Evolutionary conservation across 176 grass and related monocot species (phyloP).

Genomic region (Triticum turgidum): DNA sequence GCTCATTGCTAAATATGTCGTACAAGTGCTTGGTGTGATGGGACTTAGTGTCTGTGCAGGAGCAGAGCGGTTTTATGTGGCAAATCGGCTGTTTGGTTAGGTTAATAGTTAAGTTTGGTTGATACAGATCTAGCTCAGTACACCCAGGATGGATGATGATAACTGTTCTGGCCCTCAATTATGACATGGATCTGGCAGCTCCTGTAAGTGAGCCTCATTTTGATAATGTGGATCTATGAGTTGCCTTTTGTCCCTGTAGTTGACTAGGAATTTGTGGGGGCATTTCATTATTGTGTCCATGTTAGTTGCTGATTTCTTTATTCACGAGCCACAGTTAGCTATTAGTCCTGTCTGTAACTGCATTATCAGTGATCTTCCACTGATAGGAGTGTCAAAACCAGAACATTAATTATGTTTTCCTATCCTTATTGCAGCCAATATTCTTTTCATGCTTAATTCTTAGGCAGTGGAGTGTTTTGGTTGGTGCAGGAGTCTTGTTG

Average conservation of each 20-base stretch:
- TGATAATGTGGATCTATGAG: conserved; percentile 18
- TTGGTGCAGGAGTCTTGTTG: not conserved
- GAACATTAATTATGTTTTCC: not conserved
- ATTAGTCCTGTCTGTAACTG: not conserved
- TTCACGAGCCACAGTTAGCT: not conserved
- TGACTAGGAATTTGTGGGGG: conserved; percentile 1
- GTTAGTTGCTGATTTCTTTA: not conserved
- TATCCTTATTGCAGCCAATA: not conserved
- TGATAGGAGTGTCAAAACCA: not conserved
- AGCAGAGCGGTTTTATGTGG: not conserved
- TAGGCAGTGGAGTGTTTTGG: not conserved
- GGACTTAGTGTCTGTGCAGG: not conserved
- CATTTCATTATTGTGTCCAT: not conserved
- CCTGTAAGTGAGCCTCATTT: not conserved
- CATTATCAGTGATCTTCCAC: not conserved
- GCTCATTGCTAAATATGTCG: not conserved
- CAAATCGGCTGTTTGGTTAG: conserved; percentile 5
- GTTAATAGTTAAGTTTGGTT: conserved; percentile 24
- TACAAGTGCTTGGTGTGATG: not conserved
- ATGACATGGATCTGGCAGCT: conserved; percentile 14
- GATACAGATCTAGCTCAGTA: conserved; percentile 20
- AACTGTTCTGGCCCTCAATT: not conserved
- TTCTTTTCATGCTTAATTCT: not conserved
- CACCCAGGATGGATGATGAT: conserved; percentile 18
- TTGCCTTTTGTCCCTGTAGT: not conserved